A percentile compares a stretch with the other conserved stretches of the same genome.
These are phyloP conservation scores for Naganishia kalamii DNA, from an alignment of 768 basidiomycete genomes.

Conservation along the genomic window DNA sequence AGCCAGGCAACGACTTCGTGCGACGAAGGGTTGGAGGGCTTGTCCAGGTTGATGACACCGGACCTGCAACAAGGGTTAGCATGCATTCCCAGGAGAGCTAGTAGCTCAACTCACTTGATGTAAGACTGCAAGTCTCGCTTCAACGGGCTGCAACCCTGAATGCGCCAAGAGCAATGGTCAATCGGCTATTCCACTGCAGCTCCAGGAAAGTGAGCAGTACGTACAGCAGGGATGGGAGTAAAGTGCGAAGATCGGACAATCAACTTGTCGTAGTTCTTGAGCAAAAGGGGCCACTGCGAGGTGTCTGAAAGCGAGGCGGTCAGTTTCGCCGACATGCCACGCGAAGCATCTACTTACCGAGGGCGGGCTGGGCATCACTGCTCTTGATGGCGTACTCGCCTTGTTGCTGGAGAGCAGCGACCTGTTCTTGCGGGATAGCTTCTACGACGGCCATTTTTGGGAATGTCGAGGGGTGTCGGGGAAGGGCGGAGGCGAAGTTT, in stretches of 20 bases:
- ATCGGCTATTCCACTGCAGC: not conserved
- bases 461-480: not conserved
- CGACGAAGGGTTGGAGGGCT: constrained; percentile 96
- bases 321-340: not conserved
- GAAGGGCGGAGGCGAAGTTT: not conserved
- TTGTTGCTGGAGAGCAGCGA: constrained; percentile 39
- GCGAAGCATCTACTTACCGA: constrained; percentile 36
- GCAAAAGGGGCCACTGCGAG: constrained; percentile 91
- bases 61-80: constrained; percentile 47
- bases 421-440: constrained; percentile 30
- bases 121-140: constrained; percentile 89
- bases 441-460: constrained; percentile 10
- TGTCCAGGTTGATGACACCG: constrained; percentile 98
- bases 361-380: constrained; percentile 42
- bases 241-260: constrained; percentile 93
- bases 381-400: constrained; percentile 47
- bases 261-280: constrained; percentile 98
- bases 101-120: constrained; percentile 56
- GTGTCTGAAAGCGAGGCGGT: constrained; percentile 55
- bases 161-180: not conserved
- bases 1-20: constrained; percentile 99
- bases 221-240: constrained; percentile 78
- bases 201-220: not conserved
- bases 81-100: constrained; percentile 42
- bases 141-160: constrained; percentile 73